These are phyloP conservation scores for Eucalyptus cladocalyx DNA, from an alignment of 345 rosid genomes.

Conservation along the genomic window DNA sequence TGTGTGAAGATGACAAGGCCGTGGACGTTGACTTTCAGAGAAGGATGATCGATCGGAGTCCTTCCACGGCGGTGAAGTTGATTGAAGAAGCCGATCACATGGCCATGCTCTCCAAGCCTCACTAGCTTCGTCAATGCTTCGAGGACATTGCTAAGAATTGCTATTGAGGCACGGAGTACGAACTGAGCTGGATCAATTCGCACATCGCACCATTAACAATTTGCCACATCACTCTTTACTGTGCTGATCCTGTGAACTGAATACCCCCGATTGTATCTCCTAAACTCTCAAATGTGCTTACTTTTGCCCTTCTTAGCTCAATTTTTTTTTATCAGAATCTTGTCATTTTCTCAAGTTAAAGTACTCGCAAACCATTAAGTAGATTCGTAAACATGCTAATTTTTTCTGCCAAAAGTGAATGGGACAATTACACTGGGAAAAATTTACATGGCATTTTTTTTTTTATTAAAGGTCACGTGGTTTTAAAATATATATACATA, in stretches of 20 bases:
- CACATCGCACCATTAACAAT: background rate
- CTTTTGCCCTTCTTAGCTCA: background rate
- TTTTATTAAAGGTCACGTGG: no score
- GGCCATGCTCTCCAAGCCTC: conserved; percentile 16
- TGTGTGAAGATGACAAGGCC: conserved; percentile 5
- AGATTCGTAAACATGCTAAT: no score
- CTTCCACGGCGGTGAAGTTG: conserved; percentile 1
- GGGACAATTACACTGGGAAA: no score
- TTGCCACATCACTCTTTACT: background rate
- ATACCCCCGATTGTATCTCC: background rate
- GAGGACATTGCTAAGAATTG: background rate
- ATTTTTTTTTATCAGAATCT: background rate
- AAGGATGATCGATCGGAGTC: conserved; percentile 1
- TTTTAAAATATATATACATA: no score
- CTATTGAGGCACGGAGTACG: background rate
- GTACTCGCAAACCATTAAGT: no score
- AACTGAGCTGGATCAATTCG: background rate
- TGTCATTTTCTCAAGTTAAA: no score
- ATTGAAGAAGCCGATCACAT: conserved; percentile 11
- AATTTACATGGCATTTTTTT: no score
- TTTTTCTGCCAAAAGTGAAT: no score
- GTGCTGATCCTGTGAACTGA: background rate
- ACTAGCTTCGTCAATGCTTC: background rate
- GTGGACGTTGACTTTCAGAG: conserved; percentile 9
- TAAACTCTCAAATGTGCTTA: background rate